Percentiles rank a stretch among this genome's conserved stretches.
Conservation (phyloP, 1,139 yeast species). For the Geotrichum candidum region DNA sequence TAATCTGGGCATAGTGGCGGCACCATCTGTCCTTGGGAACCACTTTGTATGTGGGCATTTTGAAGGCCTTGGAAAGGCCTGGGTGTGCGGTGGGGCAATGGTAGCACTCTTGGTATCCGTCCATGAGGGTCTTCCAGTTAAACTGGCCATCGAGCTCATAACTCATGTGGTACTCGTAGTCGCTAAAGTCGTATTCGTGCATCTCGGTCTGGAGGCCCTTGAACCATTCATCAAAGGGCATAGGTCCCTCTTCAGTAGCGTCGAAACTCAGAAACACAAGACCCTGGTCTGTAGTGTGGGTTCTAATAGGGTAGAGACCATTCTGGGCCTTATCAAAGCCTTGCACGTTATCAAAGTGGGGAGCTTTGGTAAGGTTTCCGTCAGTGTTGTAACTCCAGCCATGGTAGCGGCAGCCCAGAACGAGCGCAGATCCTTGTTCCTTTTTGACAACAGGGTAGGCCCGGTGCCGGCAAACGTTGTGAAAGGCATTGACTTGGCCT, state of each 20-base stretch:
- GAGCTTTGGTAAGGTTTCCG: constrained; percentile 54
- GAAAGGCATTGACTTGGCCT: constrained; percentile 53
- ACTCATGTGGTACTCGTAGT: constrained; percentile 61
- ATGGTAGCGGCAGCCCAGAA: constrained; percentile 56
- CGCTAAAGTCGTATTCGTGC: constrained; percentile 52
- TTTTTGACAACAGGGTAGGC: constrained; percentile 57
- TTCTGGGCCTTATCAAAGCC: constrained; percentile 53
- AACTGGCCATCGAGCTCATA: constrained; percentile 57
- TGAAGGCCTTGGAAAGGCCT: constrained; percentile 51
- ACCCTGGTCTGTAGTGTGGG: constrained; percentile 52
- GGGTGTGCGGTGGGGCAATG: constrained; percentile 66
- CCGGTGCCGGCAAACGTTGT: constrained; percentile 58
- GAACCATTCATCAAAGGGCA: constrained; percentile 49
- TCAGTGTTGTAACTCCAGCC: constrained; percentile 63
- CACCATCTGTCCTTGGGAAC: constrained; percentile 55
- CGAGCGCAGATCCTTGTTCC: constrained; percentile 51
- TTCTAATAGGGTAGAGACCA: constrained; percentile 49
- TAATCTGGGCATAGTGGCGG: constrained; percentile 55
- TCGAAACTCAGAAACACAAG: constrained; percentile 52
- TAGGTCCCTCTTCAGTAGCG: constrained; percentile 34
- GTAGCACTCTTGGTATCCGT: constrained; percentile 61
- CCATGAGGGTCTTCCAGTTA: constrained; percentile 64
- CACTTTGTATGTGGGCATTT: constrained; percentile 59
- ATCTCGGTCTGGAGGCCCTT: constrained; percentile 47
- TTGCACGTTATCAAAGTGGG: constrained; percentile 53